Evolutionary conservation across 2,329 filamentous ascomycete species (phyloP).

Genomic region (Cercospora sesami): DNA sequence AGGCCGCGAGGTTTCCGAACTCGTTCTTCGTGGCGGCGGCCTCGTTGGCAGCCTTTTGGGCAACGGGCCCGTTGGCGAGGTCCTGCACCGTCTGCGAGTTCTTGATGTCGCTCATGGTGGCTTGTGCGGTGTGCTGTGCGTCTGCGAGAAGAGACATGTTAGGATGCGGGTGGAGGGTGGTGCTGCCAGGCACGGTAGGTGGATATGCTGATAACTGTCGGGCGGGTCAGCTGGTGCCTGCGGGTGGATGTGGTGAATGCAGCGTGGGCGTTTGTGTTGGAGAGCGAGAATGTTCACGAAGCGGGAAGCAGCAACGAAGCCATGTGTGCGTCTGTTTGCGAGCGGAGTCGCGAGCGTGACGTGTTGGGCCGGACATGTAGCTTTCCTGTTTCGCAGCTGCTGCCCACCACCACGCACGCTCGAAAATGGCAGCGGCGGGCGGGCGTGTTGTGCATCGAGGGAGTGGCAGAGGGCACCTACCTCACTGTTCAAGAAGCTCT

Average conservation of each 20-base stretch:
- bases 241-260: slow-evolving; percentile 1
- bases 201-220: slow-evolving; percentile 22
- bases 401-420: neutral
- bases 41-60: slow-evolving; percentile 58
- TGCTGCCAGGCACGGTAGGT: slow-evolving; percentile 14
- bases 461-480: slow-evolving; percentile 30
- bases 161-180: slow-evolving; percentile 18
- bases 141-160: slow-evolving; percentile 41
- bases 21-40: slow-evolving; percentile 58
- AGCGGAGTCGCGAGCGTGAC: neutral
- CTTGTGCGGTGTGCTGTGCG: slow-evolving; percentile 50
- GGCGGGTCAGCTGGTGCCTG: slow-evolving; percentile 22
- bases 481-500: slow-evolving; percentile 48
- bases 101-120: slow-evolving; percentile 50
- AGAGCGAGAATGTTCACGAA: neutral
- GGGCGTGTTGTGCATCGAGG: neutral
- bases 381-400: neutral
- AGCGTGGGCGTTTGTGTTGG: neutral
- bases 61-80: slow-evolving; percentile 55
- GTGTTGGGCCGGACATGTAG: neutral
- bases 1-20: slow-evolving; percentile 58
- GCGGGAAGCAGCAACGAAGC: neutral
- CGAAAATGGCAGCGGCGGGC: neutral
- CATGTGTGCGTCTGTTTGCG: neutral
- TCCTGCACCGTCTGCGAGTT: slow-evolving; percentile 54